Evolutionary conservation across 2,329 filamentous ascomycete species (phyloP).

Genomic region (Hypoxylon sp.): DNA sequence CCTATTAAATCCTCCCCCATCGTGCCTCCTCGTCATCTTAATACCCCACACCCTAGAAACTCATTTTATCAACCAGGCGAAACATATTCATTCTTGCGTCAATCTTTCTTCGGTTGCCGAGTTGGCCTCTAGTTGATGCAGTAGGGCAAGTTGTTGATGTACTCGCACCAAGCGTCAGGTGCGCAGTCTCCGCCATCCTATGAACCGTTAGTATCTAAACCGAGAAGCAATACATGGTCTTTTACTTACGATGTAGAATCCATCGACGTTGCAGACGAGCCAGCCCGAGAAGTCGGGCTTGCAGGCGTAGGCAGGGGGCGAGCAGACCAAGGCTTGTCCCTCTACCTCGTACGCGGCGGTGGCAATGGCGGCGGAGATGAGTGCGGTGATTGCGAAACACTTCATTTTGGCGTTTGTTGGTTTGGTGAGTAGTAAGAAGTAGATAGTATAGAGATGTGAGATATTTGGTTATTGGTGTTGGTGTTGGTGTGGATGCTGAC

Average conservation of each 20-base stretch:
- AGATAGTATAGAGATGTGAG: no score
- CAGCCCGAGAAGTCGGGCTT: conserved; percentile 43
- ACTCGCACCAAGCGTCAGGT: conserved; percentile 38
- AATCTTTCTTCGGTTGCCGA: no score
- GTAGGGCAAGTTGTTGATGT: conserved; percentile 44
- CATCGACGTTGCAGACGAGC: conserved; percentile 45
- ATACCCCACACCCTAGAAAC: no score
- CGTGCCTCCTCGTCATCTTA: no score
- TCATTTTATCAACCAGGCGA: no score
- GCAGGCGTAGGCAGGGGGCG: conserved; percentile 41
- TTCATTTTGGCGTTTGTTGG: conserved; percentile 43
- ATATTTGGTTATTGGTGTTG: not conserved
- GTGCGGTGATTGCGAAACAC: conserved; percentile 33
- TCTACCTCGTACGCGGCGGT: conserved; percentile 30
- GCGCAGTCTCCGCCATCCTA: conserved; percentile 43
- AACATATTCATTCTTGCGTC: no score
- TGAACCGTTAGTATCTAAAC: not conserved
- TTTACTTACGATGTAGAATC: conserved; percentile 39
- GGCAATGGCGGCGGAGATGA: conserved; percentile 35
- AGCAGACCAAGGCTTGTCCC: conserved; percentile 31
- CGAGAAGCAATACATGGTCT: not conserved
- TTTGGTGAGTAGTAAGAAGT: not conserved
- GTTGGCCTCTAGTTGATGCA: conserved; percentile 35
- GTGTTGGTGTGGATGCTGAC: not conserved
- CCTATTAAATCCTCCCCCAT: not conserved